A percentile compares a stretch with the other conserved stretches of the same genome.
Conservation (phyloP, 495 filamentous ascomycete genomes). For the Hypoxylon lienhwacheense region DNA sequence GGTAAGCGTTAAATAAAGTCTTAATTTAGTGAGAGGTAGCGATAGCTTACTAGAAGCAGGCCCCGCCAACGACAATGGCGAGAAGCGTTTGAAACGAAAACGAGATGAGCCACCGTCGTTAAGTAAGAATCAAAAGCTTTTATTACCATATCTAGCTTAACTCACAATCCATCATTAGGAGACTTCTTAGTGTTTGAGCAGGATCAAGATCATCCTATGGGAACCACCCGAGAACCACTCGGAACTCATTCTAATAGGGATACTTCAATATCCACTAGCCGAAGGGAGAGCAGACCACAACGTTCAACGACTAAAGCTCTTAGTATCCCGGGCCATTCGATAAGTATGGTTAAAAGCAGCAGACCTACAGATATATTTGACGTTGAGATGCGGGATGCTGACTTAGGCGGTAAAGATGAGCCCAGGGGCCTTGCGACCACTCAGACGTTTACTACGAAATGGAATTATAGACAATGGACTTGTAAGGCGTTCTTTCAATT, state of each 20-base stretch:
- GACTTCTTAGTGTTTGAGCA: not conserved
- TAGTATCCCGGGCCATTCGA: no score
- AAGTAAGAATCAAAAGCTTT: not conserved
- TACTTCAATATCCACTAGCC: no score
- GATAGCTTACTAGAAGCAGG: not conserved
- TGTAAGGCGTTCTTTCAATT: not conserved
- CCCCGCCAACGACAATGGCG: not conserved
- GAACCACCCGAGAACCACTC: not conserved
- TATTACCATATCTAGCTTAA: not conserved
- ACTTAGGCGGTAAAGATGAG: no score
- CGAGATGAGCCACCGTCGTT: not conserved
- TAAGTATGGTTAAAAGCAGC: no score
- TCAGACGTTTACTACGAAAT: not conserved
- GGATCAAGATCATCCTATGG: not conserved
- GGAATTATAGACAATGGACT: conserved; percentile 16
- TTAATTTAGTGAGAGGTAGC: no score
- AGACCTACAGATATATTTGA: no score
- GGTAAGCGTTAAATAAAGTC: not conserved
- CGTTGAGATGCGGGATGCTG: no score
- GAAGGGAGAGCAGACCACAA: not conserved
- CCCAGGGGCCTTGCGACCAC: no score
- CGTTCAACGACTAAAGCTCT: no score
- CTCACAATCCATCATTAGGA: not conserved
- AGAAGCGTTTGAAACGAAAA: not conserved
- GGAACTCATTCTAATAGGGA: not conserved